Evolutionary conservation across 805 yeast genomes (phyloP).

Genomic region (Suhomyces vadensis): DNA sequence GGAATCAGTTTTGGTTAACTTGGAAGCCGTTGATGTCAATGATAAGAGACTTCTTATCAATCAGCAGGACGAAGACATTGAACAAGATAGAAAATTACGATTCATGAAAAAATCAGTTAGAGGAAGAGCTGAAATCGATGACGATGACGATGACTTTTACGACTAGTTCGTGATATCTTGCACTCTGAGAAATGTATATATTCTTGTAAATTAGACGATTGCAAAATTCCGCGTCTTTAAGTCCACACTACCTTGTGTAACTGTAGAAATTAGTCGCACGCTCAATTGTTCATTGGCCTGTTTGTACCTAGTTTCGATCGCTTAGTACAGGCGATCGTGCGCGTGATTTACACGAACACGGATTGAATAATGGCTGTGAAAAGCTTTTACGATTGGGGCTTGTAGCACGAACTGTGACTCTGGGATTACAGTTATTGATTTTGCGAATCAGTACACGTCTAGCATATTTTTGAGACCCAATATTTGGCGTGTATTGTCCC

Average conservation of each 20-base stretch:
- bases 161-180: conserved; percentile 16
- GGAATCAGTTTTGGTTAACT: conserved; percentile 67
- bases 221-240: too few relatives aligned
- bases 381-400: too few relatives aligned
- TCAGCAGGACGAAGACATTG: conserved; percentile 51
- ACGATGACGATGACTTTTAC: conserved; percentile 32
- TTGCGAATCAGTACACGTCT: too few relatives aligned
- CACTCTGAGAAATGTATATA: neutral
- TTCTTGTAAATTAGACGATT: conserved; percentile 1
- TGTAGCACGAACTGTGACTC: too few relatives aligned
- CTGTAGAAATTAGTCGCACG: too few relatives aligned
- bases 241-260: too few relatives aligned
- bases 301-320: neutral
- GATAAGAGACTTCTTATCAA: conserved; percentile 70
- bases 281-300: too few relatives aligned
- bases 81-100: conserved; percentile 52
- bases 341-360: conserved; percentile 5
- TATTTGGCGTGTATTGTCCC: too few relatives aligned
- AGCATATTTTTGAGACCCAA: too few relatives aligned
- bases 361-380: neutral
- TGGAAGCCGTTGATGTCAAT: conserved; percentile 61
- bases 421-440: too few relatives aligned
- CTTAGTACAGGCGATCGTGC: neutral
- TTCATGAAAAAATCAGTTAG: conserved; percentile 61
- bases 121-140: conserved; percentile 31